A percentile compares a stretch with the other conserved stretches of the same genome.
Evolutionary conservation across 2,329 filamentous ascomycete species (phyloP).

Genomic region (Penicillium occitanis): DNA sequence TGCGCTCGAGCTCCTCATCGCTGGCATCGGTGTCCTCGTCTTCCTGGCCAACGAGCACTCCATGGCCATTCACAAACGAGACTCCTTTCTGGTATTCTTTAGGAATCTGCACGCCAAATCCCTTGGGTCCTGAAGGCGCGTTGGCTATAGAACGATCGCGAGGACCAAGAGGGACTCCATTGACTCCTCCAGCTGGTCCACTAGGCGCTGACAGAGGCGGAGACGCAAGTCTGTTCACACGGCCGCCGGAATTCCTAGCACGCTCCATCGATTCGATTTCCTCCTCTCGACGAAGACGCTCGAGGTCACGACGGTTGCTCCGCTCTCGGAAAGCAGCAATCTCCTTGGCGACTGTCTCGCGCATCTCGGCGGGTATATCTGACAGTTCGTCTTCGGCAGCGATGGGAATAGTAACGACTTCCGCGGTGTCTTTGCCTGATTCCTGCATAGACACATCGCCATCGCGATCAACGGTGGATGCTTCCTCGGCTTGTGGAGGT

Average conservation of each 20-base stretch:
- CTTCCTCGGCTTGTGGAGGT: slow-evolving; percentile 46
- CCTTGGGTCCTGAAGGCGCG: slow-evolving; percentile 71
- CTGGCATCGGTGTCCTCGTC: slow-evolving; percentile 86
- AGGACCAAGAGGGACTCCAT: slow-evolving; percentile 75
- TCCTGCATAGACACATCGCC: slow-evolving; percentile 72
- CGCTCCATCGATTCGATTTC: slow-evolving; percentile 87
- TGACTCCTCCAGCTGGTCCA: slow-evolving; percentile 63
- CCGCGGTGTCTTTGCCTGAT: slow-evolving; percentile 58
- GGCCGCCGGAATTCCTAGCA: slow-evolving; percentile 63
- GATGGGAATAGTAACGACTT: slow-evolving; percentile 84
- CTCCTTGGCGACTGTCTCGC: slow-evolving; percentile 88
- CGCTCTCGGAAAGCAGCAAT: slow-evolving; percentile 93
- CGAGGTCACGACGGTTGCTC: slow-evolving; percentile 82
- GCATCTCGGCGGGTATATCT: slow-evolving; percentile 94
- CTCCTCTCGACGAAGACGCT: slow-evolving; percentile 83
- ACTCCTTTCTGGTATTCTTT: slow-evolving; percentile 75
- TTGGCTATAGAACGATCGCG: slow-evolving; percentile 52
- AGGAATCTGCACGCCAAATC: slow-evolving; percentile 62
- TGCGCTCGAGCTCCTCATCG: slow-evolving; percentile 78
- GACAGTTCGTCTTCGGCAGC: slow-evolving; percentile 88
- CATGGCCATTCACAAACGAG: slow-evolving; percentile 78
- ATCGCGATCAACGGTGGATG: slow-evolving; percentile 58
- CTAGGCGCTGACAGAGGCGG: slow-evolving; percentile 64
- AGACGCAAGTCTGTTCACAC: slow-evolving; percentile 68
- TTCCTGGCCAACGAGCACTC: slow-evolving; percentile 62